Conservation (phyloP, 2,329 filamentous ascomycete species). For the Aureobasidium namibiae region DNA sequence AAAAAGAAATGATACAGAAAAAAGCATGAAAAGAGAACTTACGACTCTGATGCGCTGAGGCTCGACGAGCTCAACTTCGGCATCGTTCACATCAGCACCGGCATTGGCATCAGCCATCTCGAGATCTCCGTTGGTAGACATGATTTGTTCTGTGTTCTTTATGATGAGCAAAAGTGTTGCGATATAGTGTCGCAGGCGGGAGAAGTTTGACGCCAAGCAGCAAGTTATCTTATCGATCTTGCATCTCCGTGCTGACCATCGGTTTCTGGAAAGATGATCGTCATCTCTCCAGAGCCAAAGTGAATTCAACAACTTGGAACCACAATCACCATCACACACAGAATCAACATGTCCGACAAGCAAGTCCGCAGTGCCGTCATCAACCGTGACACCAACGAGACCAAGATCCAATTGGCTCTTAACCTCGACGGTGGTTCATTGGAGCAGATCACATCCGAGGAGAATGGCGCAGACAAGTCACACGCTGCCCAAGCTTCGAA, state of each 20-base stretch:
- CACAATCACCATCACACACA: not conserved
- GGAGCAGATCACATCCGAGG: conserved; percentile 42
- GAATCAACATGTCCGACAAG: conserved; percentile 18
- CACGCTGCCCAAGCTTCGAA: conserved; percentile 81
- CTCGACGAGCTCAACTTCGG: conserved; percentile 28
- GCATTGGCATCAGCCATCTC: conserved; percentile 31
- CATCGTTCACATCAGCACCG: conserved; percentile 41
- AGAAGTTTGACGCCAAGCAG: conserved; percentile 11
- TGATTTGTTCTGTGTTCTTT: not conserved
- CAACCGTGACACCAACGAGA: conserved; percentile 92
- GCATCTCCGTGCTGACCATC: conserved; percentile 2
- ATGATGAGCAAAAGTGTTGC: not conserved
- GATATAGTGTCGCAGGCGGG: not conserved
- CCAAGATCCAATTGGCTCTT: conserved; percentile 86
- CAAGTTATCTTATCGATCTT: not conserved
- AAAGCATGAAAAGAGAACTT: conserved; percentile 18
- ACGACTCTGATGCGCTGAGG: conserved; percentile 40
- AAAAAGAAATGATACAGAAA: not conserved
- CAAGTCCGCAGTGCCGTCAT: conserved; percentile 62
- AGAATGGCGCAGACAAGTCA: conserved; percentile 36
- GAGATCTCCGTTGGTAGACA: conserved; percentile 11
- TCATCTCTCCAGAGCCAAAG: not conserved
- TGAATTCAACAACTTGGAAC: too few relatives aligned
- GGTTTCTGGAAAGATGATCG: not conserved
- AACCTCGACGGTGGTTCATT: conserved; percentile 82